Evolutionary conservation across 805 yeast species (phyloP), one percentile per base, ranked within the genome.

Genomic region (Candida piceae): DNA sequence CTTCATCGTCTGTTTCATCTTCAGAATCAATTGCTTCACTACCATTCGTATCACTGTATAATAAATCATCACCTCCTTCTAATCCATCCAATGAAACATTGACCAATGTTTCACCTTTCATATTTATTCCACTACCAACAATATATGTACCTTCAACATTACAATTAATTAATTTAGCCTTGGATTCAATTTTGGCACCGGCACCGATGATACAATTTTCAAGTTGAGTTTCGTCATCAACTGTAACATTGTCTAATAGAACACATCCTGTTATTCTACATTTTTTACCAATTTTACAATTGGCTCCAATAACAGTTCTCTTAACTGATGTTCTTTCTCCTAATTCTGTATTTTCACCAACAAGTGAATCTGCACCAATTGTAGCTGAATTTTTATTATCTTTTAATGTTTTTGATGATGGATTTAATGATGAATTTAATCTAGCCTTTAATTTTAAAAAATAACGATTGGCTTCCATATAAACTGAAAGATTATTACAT

Each of bases 201-300:
- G 68, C 64, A 12, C 97, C 98, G 35, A 93, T 67, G 15, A 90
- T 80, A 63, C 95, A 86, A 63, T 90, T 93, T 58, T 93, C 98
- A 42, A 83, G 58, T 35, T 66, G 74, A 11, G 60, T 80, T 48
- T 85, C 96, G 58, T 90, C 96, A 32, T 77, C 95, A 25, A 93
- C 64, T 1, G 61, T 62, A 16, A 80, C 94, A 35, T 76, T 74
- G 51, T 84, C 83, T 34, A 87, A 66, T 5, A 93, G 53, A 11
- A 93, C 78, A 48, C 89, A 87, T 2, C 96, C 97, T 2, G 88
- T 84, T 39, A 93, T 72, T 48, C 93, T 79, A 60, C 95, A 90
- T 42, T 87, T 76, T 53, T 78, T 80, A 26, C 98, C 98, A 35
- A 94, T 77, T 13, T 47, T 64, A 62, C 95, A 85, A 49, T 74